Base-by-base conservation (phyloP, 73 alveolate species). In the Halteria grandinella region DNA sequence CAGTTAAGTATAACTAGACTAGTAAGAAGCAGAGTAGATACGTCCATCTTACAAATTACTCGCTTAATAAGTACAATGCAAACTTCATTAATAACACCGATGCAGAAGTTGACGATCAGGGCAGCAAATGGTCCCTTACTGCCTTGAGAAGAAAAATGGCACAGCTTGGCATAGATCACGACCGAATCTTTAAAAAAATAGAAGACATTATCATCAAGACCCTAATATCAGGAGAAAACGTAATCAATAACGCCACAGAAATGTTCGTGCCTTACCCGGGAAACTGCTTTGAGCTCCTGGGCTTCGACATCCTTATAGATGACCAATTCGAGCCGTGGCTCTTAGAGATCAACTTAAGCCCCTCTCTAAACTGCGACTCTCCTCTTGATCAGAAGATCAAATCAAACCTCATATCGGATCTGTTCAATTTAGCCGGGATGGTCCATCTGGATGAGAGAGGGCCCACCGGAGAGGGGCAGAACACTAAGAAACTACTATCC, bases 1-100 rank as follows among this genome's bases (percentile, higher is more conserved):
- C 98, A 0, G 87, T 69, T 37, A 75, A 74, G 48, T 91, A 91
- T 55, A 66, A 23, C 43, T 12, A 39, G 24, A 39, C 77, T 17
- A 10, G 41, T 17, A 39, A 39, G 39, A 32, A 62, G 59, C 37
- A 62, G 59, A 21, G 59, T 6, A 36, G 83, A 28, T 95, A 48
- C 76, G 89, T 88, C n/a, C 98, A 95, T 76, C 89, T 95, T 39
- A 95, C 99, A 18, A 95, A 95, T 76, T 95, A 87, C 83, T 75
- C 97, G 3, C 90, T 93, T 10, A 91, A 94, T 66, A 93, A 93
- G 83, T 41, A 64, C 71, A 79, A 88, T 76, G 83, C 89, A 2
- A 81, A 93, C 73, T 82, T 94, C 83, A 90, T 86, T 32, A 82
- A 89, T 37, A 94, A 95, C 83, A 33, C 86, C 31, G 81, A 89